phyloP scores from a whole-genome alignment of 2,329 filamentous ascomycete genomes.

The Anisogramma anomala region DNA sequence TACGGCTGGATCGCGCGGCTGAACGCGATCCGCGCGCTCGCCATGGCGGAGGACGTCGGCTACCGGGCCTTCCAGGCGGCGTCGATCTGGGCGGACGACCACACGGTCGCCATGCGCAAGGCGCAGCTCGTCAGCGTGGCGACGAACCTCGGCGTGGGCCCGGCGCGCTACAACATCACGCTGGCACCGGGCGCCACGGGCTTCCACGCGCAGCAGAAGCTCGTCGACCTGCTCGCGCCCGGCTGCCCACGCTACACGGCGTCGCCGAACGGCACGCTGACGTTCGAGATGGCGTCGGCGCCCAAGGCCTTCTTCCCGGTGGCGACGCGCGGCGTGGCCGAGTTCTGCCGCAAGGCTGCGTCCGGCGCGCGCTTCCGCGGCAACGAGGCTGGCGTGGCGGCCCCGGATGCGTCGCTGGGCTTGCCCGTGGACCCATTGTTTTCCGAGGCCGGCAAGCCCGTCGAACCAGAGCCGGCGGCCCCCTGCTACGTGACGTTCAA shows the following conservation, averaged over 20 bases:
- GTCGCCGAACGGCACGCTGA: background rate
- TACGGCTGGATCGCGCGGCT: conserved; percentile 34
- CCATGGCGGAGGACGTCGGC: conserved; percentile 25
- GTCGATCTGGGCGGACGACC: conserved; percentile 27
- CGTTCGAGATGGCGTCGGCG: background rate
- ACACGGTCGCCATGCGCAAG: conserved; percentile 36
- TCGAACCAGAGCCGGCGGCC: too few species aligned
- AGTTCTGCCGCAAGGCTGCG: background rate
- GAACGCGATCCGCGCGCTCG: conserved; percentile 38
- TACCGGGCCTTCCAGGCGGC: conserved; percentile 30
- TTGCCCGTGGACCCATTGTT: too few species aligned
- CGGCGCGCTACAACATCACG: background rate
- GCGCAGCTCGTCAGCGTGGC: conserved; percentile 20
- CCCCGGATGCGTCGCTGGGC: too few species aligned
- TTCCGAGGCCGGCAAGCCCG: too few species aligned
- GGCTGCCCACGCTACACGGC: background rate
- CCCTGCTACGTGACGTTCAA: too few species aligned
- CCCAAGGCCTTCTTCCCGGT: background rate
- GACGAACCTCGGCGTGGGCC: background rate
- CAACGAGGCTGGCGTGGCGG: too few species aligned
- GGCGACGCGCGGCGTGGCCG: background rate
- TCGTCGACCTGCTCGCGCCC: background rate
- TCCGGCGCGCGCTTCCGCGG: too few species aligned
- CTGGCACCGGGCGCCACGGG: background rate
- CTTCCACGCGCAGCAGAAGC: background rate